Evolutionary conservation across 129 eudicot species (phyloP), one percentile per base, ranked within the genome.

Genomic region (Flaveria trinervia): DNA sequence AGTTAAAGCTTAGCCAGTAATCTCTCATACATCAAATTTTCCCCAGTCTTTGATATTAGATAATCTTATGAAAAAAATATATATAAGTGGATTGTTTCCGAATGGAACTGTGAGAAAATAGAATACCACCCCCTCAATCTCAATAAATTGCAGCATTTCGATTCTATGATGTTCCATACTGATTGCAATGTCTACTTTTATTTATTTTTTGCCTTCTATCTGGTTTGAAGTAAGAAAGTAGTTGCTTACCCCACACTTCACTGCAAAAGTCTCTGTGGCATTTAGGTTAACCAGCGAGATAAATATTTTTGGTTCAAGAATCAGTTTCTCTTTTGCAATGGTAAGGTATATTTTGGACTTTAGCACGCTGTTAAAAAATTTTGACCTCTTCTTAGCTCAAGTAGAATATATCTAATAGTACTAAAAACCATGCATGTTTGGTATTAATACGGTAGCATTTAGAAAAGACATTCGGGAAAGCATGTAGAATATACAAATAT

Each of bases 101-200:
- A 18, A 57, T 28, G 17, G 10, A 62, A 62, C 14, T 25, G 68
- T 28, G 13, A 10, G 11, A 62, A 62, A 62, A 62, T 15, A 62
- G 43, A 62, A 28, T 28, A 13, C 44, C 30, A 62, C 68, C 30
- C 43, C 44, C 44, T 14, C 17, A 62, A 62, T 17, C 68, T 13
- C 45, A 14, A 62, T 43, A 62, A 62, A 49, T 50, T 26, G 62
- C 46, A 71, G 8, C 60, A 49, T 23, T 70, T 49, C 75, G 48
- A 49, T 49, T 50, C 51, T 49, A 26, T 6, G 14, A 51, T 26
- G 62, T 25, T 61, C 48, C 62, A 71, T 71, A 71, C 75, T 71
- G 51, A 71, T 3, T 49, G 59, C 13, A 16, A 70, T 48, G 44
- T 50, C 9, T 67, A 8, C 6, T 4, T 36, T 36, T 36, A 36